phyloP scores from a whole-genome alignment of 1,284 basidiomycete genomes.

The Porogramme epimiltina region DNA sequence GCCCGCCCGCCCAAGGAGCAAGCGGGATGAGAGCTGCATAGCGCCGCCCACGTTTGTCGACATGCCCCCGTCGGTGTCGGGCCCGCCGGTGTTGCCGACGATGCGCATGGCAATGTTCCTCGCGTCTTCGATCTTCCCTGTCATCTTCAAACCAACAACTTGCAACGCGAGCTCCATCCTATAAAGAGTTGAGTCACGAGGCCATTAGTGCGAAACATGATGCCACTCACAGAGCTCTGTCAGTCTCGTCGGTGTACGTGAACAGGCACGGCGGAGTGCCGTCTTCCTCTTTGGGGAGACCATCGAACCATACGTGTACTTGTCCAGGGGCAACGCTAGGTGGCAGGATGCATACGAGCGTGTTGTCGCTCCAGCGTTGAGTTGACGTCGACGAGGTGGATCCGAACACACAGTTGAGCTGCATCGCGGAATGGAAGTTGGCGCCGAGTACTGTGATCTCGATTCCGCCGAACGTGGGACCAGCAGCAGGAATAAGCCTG shows the following conservation, averaged over 20 bases:
- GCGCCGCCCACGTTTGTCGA: conserved; percentile 44
- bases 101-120: conserved; percentile 89
- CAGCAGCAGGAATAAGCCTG: conserved; percentile 87
- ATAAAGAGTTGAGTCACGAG: conserved; percentile 11
- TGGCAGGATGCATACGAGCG: conserved; percentile 91
- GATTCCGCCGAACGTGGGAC: conserved; percentile 91
- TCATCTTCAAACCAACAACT: conserved; percentile 96
- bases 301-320: conserved; percentile 89
- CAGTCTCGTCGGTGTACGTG: conserved; percentile 90
- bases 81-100: conserved; percentile 61
- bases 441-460: conserved; percentile 94
- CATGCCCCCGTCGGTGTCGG: conserved; percentile 41
- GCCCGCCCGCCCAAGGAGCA: conserved; percentile 52
- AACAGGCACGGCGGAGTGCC: conserved; percentile 66
- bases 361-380: conserved; percentile 91
- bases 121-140: conserved; percentile 90
- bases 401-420: conserved; percentile 85
- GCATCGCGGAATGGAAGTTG: conserved; percentile 77
- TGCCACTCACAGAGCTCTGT: conserved; percentile 75
- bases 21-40: conserved; percentile 56
- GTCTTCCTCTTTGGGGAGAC: conserved; percentile 62
- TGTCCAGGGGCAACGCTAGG: conserved; percentile 82
- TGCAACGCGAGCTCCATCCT: conserved; percentile 95
- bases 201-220: conserved; percentile 5
- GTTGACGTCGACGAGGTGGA: conserved; percentile 83